Evolutionary conservation across 164 flowering plant genomes (phyloP), one percentile per base, ranked within the genome.

Genomic region (Tetrastigma voinierianum): DNA sequence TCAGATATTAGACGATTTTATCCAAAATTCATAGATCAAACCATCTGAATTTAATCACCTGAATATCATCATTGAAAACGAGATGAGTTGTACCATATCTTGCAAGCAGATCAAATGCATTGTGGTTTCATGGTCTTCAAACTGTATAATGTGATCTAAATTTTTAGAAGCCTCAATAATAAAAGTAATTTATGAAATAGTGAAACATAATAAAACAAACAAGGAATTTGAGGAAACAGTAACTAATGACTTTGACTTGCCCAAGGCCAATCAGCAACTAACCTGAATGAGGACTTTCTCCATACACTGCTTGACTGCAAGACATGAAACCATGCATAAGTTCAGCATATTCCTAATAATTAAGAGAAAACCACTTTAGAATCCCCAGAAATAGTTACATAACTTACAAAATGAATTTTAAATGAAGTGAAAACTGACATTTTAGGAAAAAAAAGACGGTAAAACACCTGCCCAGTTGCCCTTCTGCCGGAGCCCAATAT

Each of bases 121-220:
- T 81, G 70, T 81, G 84, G 70, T 81, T 81, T 51, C 85, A 51
- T 79, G 79, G 67, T 81, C 85, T 70, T 81, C 85, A 72, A 81
- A 81, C 85, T 81, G 75, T 58, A 72, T 19, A 14, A 44, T n/a
- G 8, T 23, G 12, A 13, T 17, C 23, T 17, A 46, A 15, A 12
- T 18, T 53, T 40, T 62, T 58, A 54, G 46, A 40, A 12, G 14
- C 45, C 9, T 46, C 47, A 20, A 61, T 0, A 45, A 20, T n/a
- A 8, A 25, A 25, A 45, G 18, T 5, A 49, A 16, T 18, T 54
- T 1, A 20, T 10, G 46, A 63, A 57, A 12, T 48, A 44, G 3
- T 17, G 47, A 40, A 25, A 25, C 5, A 46, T 10, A 16, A 25
- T 20, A 13, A 0, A 45, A 43, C 46, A 32, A 32, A 32, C 40